Percentiles rank a stretch among this genome's conserved stretches.
Evolutionary conservation across 1,284 basidiomycete genomes (phyloP).

Genomic region (Sanghuangporus weigelae): DNA sequence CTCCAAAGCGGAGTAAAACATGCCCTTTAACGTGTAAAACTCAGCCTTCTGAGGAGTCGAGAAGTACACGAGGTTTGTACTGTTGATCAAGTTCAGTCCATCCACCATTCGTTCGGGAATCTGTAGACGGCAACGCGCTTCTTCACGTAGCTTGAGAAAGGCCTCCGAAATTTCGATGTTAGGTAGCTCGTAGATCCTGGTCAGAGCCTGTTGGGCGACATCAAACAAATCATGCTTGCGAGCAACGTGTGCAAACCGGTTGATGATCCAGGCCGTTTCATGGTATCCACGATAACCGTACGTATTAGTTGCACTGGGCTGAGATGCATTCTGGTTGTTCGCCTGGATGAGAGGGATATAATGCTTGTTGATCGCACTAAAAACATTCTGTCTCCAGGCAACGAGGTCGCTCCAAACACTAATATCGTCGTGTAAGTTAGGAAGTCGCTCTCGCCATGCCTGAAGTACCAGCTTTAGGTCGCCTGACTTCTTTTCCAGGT

Average conservation of each 20-base stretch:
- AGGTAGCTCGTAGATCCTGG: slow-evolving; percentile 97
- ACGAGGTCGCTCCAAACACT: slow-evolving; percentile 98
- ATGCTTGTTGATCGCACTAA: slow-evolving; percentile 81
- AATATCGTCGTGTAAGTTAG: slow-evolving; percentile 97
- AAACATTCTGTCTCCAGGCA: slow-evolving; percentile 92
- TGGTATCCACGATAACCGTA: slow-evolving; percentile 98
- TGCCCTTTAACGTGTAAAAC: slow-evolving; percentile 99
- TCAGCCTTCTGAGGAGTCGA: slow-evolving; percentile 93
- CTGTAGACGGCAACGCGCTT: slow-evolving; percentile 99
- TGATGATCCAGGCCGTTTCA: slow-evolving; percentile 99
- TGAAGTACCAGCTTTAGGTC: slow-evolving; percentile 96
- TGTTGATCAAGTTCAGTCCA: slow-evolving; percentile 98
- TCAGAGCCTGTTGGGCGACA: slow-evolving; percentile 92
- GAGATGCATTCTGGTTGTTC: slow-evolving; percentile 43
- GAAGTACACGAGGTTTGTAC: slow-evolving; percentile 99
- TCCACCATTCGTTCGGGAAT: slow-evolving; percentile 90
- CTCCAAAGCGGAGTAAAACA: slow-evolving; percentile 92
- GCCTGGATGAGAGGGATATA: slow-evolving; percentile 86
- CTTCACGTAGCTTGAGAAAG: slow-evolving; percentile 97
- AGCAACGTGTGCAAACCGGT: slow-evolving; percentile 99
- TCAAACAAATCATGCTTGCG: slow-evolving; percentile 96
- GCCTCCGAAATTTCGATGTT: slow-evolving; percentile 99
- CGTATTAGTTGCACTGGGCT: slow-evolving; percentile 65
- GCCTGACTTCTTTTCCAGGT: slow-evolving; percentile 90
- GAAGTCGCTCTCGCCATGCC: slow-evolving; percentile 96